A percentile compares a stretch with the other conserved stretches of the same genome.
These are phyloP conservation scores for Phaeosphaeria sp. DNA, from an alignment of 2,329 filamentous ascomycete species.

Conservation along the genomic window DNA sequence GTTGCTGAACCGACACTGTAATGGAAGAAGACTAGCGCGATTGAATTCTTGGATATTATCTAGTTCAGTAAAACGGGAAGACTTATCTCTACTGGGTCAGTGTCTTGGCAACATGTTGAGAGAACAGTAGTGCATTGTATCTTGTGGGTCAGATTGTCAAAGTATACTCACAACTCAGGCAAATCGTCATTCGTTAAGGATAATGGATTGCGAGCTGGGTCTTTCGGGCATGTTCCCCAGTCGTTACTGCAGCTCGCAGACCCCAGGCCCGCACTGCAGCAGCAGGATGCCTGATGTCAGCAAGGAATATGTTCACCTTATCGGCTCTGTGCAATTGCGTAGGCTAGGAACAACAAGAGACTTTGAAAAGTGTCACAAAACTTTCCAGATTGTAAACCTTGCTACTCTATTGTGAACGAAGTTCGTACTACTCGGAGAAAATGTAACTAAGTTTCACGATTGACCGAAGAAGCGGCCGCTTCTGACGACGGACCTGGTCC, in stretches of 20 bases:
- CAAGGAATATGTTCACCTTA: neutral
- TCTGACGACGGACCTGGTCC: neutral
- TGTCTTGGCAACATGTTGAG: neutral
- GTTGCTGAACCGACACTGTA: neutral
- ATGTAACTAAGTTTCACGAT: neutral
- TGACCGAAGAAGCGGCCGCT: neutral
- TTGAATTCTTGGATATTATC: neutral
- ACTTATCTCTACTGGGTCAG: neutral
- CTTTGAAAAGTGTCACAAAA: neutral
- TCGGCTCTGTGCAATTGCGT: neutral
- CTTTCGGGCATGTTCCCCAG: neutral
- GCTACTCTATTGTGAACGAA: neutral
- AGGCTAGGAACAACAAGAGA: neutral
- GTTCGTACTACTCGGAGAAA: neutral
- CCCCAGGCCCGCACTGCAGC: constrained; percentile 7
- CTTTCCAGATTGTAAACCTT: neutral
- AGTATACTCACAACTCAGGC: neutral
- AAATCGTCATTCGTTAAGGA: neutral
- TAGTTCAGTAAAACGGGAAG: neutral
- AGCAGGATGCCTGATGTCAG: constrained; percentile 26
- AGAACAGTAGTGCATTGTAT: neutral
- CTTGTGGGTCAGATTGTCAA: neutral
- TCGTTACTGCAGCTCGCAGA: neutral
- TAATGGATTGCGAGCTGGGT: neutral
- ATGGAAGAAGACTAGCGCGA: neutral